These are phyloP conservation scores for Aspergillus uvarum DNA, from an alignment of 2,329 filamentous ascomycete species.

Conservation along the genomic window DNA sequence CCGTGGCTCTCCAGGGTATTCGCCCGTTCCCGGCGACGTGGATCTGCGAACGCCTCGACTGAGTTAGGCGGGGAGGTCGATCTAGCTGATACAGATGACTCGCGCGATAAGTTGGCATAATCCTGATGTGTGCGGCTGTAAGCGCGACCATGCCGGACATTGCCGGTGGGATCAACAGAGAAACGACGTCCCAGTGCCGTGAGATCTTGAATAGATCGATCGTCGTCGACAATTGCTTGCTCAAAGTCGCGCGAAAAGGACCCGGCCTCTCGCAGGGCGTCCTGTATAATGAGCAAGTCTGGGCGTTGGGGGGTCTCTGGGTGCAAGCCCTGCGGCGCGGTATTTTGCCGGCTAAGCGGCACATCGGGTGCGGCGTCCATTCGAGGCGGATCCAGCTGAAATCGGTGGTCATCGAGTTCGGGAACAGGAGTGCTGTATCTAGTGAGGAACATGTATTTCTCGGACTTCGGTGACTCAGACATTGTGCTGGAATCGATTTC, in stretches of 20 bases:
- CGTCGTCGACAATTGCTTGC: slow-evolving; percentile 78
- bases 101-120: slow-evolving; percentile 43
- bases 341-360: slow-evolving; percentile 35
- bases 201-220: slow-evolving; percentile 43
- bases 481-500: slow-evolving; percentile 29
- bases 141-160: slow-evolving; percentile 34
- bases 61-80: slow-evolving; percentile 91
- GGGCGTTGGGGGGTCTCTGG: slow-evolving; percentile 51
- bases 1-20: slow-evolving; percentile 63
- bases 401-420: slow-evolving; percentile 82
- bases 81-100: slow-evolving; percentile 57
- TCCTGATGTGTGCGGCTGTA: slow-evolving; percentile 41
- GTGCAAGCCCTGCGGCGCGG: slow-evolving; percentile 48
- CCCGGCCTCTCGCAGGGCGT: slow-evolving; percentile 44
- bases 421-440: slow-evolving; percentile 64
- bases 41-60: slow-evolving; percentile 93
- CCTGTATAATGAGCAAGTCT: slow-evolving; percentile 48
- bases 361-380: slow-evolving; percentile 40
- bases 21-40: slow-evolving; percentile 76
- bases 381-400: slow-evolving; percentile 39
- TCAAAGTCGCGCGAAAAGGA: slow-evolving; percentile 77
- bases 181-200: slow-evolving; percentile 38
- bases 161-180: slow-evolving; percentile 44
- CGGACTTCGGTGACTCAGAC: slow-evolving; percentile 64
- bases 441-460: slow-evolving; percentile 56